Conservation (phyloP, 2,329 filamentous ascomycete species). For the Dendryphion nanum region DNA sequence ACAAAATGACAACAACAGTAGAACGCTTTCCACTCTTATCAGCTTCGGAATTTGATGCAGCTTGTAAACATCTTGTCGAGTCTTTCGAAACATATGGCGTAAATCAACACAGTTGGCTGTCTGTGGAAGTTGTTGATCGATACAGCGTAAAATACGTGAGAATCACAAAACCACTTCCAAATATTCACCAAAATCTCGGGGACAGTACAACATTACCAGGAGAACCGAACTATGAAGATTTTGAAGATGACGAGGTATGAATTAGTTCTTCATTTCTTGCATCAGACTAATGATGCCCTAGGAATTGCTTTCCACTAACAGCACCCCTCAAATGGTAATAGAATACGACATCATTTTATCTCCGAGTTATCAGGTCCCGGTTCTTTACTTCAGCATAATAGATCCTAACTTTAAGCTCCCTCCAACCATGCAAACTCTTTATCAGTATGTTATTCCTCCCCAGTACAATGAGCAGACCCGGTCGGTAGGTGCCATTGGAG, state of each 20-base stretch:
- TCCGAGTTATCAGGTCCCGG: conserved; percentile 45
- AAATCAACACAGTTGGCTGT: conserved; percentile 22
- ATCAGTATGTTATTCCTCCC: conserved; percentile 36
- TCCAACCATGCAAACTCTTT: conserved; percentile 33
- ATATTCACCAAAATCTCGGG: not conserved
- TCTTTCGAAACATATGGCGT: conserved; percentile 12
- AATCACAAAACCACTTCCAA: conserved; percentile 18
- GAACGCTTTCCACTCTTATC: conserved; percentile 28
- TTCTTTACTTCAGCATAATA: conserved; percentile 41
- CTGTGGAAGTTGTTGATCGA: conserved; percentile 15
- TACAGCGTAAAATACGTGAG: conserved; percentile 15
- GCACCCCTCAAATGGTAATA: conserved; percentile 6
- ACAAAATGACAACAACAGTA: too few relatives aligned
- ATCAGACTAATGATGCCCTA: conserved; percentile 5
- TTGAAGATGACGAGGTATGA: conserved; percentile 22
- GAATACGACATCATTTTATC: conserved; percentile 46
- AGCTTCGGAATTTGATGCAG: conserved; percentile 25
- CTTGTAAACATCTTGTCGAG: conserved; percentile 18
- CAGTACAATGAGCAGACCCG: conserved; percentile 31
- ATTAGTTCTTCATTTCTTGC: not conserved
- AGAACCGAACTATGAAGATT: too few relatives aligned
- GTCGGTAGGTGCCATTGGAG: conserved; percentile 39
- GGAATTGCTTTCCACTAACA: conserved; percentile 13
- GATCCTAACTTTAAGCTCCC: conserved; percentile 26
- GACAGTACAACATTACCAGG: too few relatives aligned